Percentiles rank a stretch among this genome's conserved stretches.
phyloP scores from a whole-genome alignment of 1,284 basidiomycete genomes.

The Mycosarcoma mackinlayi region DNA sequence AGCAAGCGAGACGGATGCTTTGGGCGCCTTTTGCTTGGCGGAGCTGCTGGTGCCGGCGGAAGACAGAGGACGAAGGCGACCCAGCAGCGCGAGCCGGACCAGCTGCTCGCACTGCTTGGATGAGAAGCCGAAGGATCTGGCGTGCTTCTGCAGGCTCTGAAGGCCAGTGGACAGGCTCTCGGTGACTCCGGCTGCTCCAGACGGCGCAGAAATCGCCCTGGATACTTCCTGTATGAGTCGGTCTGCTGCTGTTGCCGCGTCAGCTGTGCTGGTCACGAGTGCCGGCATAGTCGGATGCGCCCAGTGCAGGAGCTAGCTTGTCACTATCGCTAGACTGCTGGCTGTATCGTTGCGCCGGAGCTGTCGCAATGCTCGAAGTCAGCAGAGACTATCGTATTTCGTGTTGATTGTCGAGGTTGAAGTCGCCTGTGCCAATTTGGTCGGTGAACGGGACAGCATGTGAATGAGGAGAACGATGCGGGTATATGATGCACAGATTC shows the following conservation, averaged over 20 bases:
- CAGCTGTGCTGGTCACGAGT: conserved; percentile 8
- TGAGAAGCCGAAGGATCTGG: conserved; percentile 31
- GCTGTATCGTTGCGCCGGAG: no score
- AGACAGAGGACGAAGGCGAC: conserved; percentile 14
- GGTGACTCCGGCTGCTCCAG: conserved; percentile 8
- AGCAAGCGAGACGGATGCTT: conserved; percentile 28
- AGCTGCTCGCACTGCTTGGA: conserved; percentile 42
- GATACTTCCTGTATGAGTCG: conserved; percentile 29
- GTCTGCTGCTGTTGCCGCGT: conserved; percentile 20
- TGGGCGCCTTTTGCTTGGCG: conserved; percentile 28
- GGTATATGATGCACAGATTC: no score
- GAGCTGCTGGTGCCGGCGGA: conserved; percentile 15
- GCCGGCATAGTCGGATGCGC: conserved; percentile 20
- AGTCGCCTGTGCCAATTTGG: no score
- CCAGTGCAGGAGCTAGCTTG: background rate
- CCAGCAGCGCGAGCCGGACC: conserved; percentile 32
- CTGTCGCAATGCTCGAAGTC: no score
- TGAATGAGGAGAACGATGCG: no score
- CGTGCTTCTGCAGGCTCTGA: conserved; percentile 22
- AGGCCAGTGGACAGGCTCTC: conserved; percentile 15
- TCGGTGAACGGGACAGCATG: no score
- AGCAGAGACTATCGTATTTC: no score
- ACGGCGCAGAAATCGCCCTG: conserved; percentile 19
- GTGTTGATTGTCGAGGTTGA: no score
- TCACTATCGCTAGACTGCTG: background rate